These are phyloP conservation scores for Phytophthora pini DNA, from an alignment of 352 stramenopile genomes.

Conservation along the genomic window DNA sequence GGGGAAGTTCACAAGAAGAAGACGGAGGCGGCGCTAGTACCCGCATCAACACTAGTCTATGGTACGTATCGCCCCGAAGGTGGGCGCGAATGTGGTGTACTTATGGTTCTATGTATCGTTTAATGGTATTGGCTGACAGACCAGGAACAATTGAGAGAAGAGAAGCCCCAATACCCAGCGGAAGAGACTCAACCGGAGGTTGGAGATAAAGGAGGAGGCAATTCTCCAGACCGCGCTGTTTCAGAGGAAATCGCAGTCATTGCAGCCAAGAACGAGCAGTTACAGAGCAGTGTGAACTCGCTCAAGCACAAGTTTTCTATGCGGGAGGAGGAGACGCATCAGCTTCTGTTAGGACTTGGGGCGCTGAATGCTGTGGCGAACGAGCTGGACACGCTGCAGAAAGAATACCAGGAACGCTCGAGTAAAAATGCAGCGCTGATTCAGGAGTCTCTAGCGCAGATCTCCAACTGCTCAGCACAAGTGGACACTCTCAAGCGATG, in stretches of 20 bases:
- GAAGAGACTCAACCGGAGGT: background rate
- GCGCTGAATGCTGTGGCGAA: constrained; percentile 48
- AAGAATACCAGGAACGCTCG: constrained; percentile 54
- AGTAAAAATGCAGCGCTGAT: constrained; percentile 55
- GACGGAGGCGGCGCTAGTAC: constrained; percentile 8
- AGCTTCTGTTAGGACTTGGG: constrained; percentile 42
- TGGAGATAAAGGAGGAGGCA: constrained; percentile 13
- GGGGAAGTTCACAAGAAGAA: constrained; percentile 26
- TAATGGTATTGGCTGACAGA: constrained; percentile 7
- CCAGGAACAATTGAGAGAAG: constrained; percentile 6
- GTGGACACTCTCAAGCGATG: constrained; percentile 50
- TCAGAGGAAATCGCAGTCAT: constrained; percentile 36
- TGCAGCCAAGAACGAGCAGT: constrained; percentile 46
- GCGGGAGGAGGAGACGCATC: constrained; percentile 45
- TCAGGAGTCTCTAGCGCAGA: constrained; percentile 56
- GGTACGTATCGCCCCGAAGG: constrained; percentile 6
- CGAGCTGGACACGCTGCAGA: constrained; percentile 49
- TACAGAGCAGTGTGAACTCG: constrained; percentile 46
- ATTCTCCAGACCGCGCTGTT: constrained; percentile 1
- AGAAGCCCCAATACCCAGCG: constrained; percentile 13
- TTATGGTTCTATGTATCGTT: background rate
- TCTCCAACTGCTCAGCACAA: constrained; percentile 59
- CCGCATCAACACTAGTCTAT: background rate
- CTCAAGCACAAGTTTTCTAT: constrained; percentile 48
- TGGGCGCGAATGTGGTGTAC: no score